Conservation (phyloP, 2,329 filamentous ascomycete species). For the Niveomyces coronatus region DNA sequence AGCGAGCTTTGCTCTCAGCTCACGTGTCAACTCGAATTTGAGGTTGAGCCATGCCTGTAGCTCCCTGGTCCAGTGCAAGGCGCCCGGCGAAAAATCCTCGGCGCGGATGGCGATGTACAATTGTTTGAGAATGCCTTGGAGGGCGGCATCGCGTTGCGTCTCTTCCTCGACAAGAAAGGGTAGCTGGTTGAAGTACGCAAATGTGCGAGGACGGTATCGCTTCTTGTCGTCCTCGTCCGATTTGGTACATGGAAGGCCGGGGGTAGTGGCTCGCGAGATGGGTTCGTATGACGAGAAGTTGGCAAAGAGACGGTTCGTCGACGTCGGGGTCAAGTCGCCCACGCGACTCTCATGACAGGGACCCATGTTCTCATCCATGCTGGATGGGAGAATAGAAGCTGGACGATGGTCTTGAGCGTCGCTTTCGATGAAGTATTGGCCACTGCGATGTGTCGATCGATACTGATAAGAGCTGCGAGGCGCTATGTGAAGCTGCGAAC, state of each 20-base stretch:
- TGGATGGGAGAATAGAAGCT: slow-evolving; percentile 4
- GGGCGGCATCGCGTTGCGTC: slow-evolving; percentile 61
- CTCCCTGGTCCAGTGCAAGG: slow-evolving; percentile 94
- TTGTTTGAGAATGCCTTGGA: slow-evolving; percentile 83
- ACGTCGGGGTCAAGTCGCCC: slow-evolving; percentile 22
- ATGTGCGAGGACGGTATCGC: slow-evolving; percentile 77
- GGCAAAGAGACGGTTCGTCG: slow-evolving; percentile 22
- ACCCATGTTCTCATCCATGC: slow-evolving; percentile 31
- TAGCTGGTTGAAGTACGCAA: slow-evolving; percentile 82
- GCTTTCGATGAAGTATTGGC: too few species aligned
- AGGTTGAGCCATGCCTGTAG: slow-evolving; percentile 89
- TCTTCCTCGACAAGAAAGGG: slow-evolving; percentile 84
- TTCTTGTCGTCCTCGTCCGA: slow-evolving; percentile 43
- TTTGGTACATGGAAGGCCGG: slow-evolving; percentile 50
- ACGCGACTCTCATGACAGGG: slow-evolving; percentile 21
- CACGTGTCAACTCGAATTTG: slow-evolving; percentile 91
- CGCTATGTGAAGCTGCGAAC: too few species aligned
- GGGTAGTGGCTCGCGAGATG: slow-evolving; percentile 78
- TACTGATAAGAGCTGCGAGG: too few species aligned
- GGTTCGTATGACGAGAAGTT: slow-evolving; percentile 47
- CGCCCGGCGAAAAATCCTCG: slow-evolving; percentile 88
- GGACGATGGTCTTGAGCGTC: too few species aligned
- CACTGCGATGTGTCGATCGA: too few species aligned
- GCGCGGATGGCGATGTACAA: slow-evolving; percentile 86
- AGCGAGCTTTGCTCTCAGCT: slow-evolving; percentile 72